These are phyloP conservation scores for Fagus sylvatica DNA, from an alignment of 306 rosid species.

Conservation along the genomic window DNA sequence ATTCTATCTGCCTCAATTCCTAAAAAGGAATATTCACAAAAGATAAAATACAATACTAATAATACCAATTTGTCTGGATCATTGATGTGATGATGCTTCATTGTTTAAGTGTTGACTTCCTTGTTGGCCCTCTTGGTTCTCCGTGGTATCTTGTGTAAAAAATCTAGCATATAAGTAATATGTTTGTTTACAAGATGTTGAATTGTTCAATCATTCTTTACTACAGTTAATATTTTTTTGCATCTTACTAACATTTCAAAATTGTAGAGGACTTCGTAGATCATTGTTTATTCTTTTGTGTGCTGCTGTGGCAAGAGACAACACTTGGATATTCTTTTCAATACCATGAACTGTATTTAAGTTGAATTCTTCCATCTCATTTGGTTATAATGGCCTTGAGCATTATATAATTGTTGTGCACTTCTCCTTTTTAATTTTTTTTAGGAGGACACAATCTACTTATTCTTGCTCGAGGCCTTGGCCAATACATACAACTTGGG, in stretches of 20 bases:
- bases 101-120: not conserved
- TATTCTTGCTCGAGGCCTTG: conserved; percentile 84
- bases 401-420: conserved; percentile 15
- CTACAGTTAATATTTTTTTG: not conserved
- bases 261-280: not conserved
- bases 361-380: not conserved
- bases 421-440: conserved; percentile 5
- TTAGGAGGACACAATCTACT: conserved; percentile 92
- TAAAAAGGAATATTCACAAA: not conserved
- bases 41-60: not conserved
- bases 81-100: not conserved
- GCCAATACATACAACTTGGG: conserved; percentile 87
- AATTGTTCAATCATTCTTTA: not conserved
- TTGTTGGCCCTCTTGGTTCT: not conserved
- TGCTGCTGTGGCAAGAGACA: not conserved
- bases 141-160: not conserved
- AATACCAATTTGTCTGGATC: not conserved
- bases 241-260: not conserved
- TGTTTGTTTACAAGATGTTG: not conserved
- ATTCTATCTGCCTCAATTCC: not conserved
- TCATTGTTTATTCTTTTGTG: not conserved
- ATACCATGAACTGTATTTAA: conserved; percentile 2
- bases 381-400: conserved; percentile 18
- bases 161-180: not conserved
- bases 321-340: not conserved